Percentiles rank a stretch among this genome's conserved stretches.
phyloP scores from a whole-genome alignment of 768 basidiomycete genomes.

The Leccinum fibrillosum region DNA sequence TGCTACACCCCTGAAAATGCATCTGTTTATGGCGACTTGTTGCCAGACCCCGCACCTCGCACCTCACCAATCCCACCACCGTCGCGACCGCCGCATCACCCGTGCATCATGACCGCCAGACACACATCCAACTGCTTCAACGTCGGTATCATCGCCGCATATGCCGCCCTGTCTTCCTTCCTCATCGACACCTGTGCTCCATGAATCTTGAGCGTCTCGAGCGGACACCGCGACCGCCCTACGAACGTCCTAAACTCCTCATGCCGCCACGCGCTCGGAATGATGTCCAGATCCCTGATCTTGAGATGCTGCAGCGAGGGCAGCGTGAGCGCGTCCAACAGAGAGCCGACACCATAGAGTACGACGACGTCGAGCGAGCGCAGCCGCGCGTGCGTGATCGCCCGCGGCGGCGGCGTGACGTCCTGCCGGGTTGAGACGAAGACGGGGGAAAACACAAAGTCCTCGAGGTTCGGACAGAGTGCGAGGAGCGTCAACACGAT shows the following conservation, averaged over 20 bases:
- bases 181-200: constrained; percentile 10
- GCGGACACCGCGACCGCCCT: constrained; percentile 18
- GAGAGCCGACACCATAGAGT: not conserved
- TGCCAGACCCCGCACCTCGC: not conserved
- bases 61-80: not conserved
- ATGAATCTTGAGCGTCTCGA: constrained; percentile 16
- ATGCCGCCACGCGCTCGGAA: constrained; percentile 15
- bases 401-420: not conserved
- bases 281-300: constrained; percentile 13
- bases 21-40: constrained; percentile 7
- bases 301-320: constrained; percentile 11
- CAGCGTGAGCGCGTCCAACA: constrained; percentile 14
- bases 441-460: constrained; percentile 6
- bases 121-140: constrained; percentile 16
- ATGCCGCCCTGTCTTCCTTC: constrained; percentile 14
- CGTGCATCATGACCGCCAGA: constrained; percentile 7
- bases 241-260: constrained; percentile 16
- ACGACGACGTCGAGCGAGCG: constrained; percentile 10
- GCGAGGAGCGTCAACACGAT: constrained; percentile 13
- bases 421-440: not conserved
- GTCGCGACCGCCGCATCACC: not conserved
- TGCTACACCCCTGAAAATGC: too few species aligned
- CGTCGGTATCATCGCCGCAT: constrained; percentile 16
- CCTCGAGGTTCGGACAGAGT: constrained; percentile 20
- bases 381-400: constrained; percentile 14